phyloP scores from a whole-genome alignment of 2,329 filamentous ascomycete genomes.

The Venturia nashicola region DNA sequence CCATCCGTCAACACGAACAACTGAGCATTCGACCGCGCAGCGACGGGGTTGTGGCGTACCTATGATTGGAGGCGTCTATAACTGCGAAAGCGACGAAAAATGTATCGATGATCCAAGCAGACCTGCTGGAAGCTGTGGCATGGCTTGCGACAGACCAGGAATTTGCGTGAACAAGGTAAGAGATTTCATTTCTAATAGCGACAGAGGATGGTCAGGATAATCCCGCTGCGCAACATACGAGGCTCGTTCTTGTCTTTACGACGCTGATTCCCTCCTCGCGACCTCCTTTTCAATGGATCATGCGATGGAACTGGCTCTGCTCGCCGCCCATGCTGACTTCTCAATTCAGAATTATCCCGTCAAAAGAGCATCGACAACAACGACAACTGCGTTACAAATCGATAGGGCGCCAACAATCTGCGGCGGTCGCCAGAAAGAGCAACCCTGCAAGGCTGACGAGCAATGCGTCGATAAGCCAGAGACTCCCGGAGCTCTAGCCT shows the following conservation, averaged over 20 bases:
- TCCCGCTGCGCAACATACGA: background rate
- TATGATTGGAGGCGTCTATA: background rate
- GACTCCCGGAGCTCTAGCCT: background rate
- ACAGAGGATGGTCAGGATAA: background rate
- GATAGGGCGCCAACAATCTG: background rate
- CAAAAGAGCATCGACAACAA: background rate
- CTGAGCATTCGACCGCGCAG: background rate
- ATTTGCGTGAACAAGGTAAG: slow-evolving; percentile 22
- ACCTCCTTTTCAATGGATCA: background rate
- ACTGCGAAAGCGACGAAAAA: slow-evolving; percentile 11
- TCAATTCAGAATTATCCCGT: background rate
- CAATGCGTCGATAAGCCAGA: background rate
- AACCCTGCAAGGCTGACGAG: background rate
- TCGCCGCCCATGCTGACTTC: background rate
- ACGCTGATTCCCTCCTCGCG: background rate
- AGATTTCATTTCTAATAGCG: no score
- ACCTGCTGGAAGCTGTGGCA: slow-evolving; percentile 18
- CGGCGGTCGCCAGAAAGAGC: background rate
- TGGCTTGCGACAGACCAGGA: slow-evolving; percentile 20
- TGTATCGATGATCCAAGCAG: slow-evolving; percentile 22
- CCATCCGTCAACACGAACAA: background rate
- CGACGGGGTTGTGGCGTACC: background rate
- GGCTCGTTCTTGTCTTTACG: background rate
- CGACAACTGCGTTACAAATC: background rate
- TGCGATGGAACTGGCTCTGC: background rate